Percentiles rank a stretch among this genome's conserved stretches.
phyloP scores from a whole-genome alignment of 306 rosid genomes.

The Vachellia pachyceras region DNA sequence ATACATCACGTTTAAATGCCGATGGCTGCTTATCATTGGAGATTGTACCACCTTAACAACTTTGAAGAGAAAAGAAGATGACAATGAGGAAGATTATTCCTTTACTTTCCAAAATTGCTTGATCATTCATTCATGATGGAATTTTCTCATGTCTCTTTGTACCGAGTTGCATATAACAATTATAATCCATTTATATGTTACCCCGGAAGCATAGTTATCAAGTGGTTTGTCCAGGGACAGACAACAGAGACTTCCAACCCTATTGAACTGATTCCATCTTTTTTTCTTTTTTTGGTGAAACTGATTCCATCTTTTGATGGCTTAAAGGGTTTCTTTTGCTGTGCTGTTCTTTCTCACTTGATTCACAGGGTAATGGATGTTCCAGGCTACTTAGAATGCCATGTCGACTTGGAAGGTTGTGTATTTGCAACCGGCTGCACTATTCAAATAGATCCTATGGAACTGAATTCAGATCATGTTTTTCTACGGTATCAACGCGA shows the following conservation, averaged over 20 bases:
- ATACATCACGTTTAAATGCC: not conserved
- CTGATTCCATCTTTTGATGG: not conserved
- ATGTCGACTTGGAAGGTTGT: not conserved
- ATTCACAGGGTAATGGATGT: not conserved
- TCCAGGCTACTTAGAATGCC: not conserved
- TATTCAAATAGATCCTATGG: not conserved
- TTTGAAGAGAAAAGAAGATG: not conserved
- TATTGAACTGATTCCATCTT: not conserved
- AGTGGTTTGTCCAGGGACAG: not conserved
- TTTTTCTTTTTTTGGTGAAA: too few species aligned
- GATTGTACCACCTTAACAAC: not conserved
- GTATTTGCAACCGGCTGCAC: not conserved
- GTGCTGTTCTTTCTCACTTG: not conserved
- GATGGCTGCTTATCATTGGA: not conserved
- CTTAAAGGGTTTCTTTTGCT: not conserved
- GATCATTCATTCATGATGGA: slow-evolving; percentile 1
- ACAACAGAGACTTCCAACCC: not conserved
- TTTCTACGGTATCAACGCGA: not conserved
- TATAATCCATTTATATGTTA: slow-evolving; percentile 13
- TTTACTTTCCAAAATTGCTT: not conserved
- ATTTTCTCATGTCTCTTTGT: not conserved
- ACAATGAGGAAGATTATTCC: not conserved
- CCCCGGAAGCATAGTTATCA: slow-evolving; percentile 23
- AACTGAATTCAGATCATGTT: not conserved
- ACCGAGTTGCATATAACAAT: slow-evolving; percentile 1